Evolutionary conservation across 139 green algal species (phyloP), one percentile per base, ranked within the genome.

Genomic region (Chlamydomonas sphaeroides): DNA sequence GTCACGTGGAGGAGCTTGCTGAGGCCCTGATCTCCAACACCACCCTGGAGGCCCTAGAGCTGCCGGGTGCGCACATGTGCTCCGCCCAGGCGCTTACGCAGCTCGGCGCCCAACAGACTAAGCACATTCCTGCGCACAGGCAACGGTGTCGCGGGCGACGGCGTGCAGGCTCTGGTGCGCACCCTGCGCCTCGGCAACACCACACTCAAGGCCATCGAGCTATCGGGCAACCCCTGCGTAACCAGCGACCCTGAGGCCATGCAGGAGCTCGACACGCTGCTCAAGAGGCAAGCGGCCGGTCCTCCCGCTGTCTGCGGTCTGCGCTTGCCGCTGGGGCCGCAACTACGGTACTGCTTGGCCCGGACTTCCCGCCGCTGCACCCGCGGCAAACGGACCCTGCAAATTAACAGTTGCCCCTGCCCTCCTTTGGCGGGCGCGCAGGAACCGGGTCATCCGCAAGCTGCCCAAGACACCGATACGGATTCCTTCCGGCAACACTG

Each of bases 381-480:
- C n/a, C n/a, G n/a, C n/a, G n/a, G n/a, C n/a, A n/a, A n/a, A n/a
- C n/a, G n/a, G n/a, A n/a, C n/a, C n/a, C n/a, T n/a, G n/a, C n/a
- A n/a, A n/a, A n/a, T n/a, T n/a, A n/a, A n/a, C n/a, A n/a, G n/a
- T n/a, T n/a, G n/a, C n/a, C n/a, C n/a, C n/a, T n/a, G n/a, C n/a
- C n/a, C n/a, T n/a, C n/a, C n/a, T n/a, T n/a, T n/a, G n/a, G n/a
- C n/a, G n/a, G n/a, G n/a, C n/a, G 45, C 53, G 39, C 5, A 62
- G 76, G 26, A 83, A 83, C 32, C 62, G 76, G 0, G 76, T 83
- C 18, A 83, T 83, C 26, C 71, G 70, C 30, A 83, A 83, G 42
- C 45, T 73, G 45, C 76, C 76, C 32, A 65, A 38, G 45, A 83
- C 76, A 10, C 66, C 66, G 23, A 3, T 8, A 25, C 28, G 39